Evolutionary conservation across 495 filamentous ascomycete species (phyloP), one percentile per base, ranked within the genome.

Genomic region (Parmelia sp.): DNA sequence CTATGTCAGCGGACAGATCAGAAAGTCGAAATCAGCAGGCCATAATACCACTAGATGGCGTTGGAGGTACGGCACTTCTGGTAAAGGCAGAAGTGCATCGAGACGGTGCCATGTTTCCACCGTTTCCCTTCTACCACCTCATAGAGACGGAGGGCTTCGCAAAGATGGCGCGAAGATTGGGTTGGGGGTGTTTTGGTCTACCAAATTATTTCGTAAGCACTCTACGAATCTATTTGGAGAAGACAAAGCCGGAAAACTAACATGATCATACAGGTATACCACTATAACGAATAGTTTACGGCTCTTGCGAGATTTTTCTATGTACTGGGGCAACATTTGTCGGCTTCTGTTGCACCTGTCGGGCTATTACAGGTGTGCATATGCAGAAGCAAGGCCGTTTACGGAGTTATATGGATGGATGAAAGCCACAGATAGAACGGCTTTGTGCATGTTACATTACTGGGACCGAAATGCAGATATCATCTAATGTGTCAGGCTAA

Each of bases 121-220:
- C 94, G 0, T 98, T 98, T 74, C 76, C 93, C 5, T 98, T 98
- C 72, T 98, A 95, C 71, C 90, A 97, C 75, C 76, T 98, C 35
- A 93, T 98, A 66, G 94, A 98, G 78, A 97, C 95, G 8, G 94
- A 98, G 73, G 94, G 94, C 0, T 98, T 98, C 71, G 93, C 95
- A 19, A 96, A 92, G 77, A 98, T 98, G 94, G 93, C 91, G 25
- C 86, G 80, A 69, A 80, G 94, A 63, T 74, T 98, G 71, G 91
- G 91, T 25, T 96, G 92, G 85, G 78, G 85, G 61, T 83, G 89
- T 55, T 89, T 82, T 71, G 94, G 94, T 8, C 71, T 98, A 70
- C 94, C 94, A 40, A 96, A 98, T 79, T 98, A 98, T 77, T 91
- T 95, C 80, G 94, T 97, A 78, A 72, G 84, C 82, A 33, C 11